Base-by-base conservation (phyloP, 441 rosid genomes). In the Raphanus hybrid region DNA sequence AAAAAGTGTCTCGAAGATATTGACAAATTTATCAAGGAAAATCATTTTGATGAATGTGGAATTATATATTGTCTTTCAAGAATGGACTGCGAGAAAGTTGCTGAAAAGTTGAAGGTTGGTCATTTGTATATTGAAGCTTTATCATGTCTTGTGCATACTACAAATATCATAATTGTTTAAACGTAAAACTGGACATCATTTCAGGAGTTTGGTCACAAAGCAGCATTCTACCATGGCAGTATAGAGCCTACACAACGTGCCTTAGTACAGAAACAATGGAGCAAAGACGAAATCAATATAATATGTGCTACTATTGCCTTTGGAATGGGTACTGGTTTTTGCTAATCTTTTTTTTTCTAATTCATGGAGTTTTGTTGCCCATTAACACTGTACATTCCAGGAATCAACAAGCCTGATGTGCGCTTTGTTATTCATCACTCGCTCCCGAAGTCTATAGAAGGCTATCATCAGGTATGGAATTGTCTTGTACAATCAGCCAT, bases 401-500 rank as follows among this genome's bases (percentile, higher is more conserved):
- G 99, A 79, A 96, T 96, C 78, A 96, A 96, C 81, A 92, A 93
- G 77, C 98, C 98, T 29, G 97, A 93, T 79, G 98, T 92, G n/a
- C 94, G 98, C 73, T 93, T 92, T 83, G 97, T 93, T 71, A 90
- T 93, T 86, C 98, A 93, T 82, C 98, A 93, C 80, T 93, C 98
- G 61, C 93, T 93, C 14, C 98, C 98, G 61, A 93, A 93, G 81
- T 93, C 98, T 48, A 90, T 93, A 69, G 98, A 93, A 87, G 98
- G 97, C 78, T 93, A 93, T 34, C 97, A 93, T 85, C 97, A 96
- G 96, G 99, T 96, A 80, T 54, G 59, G 3, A 16, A 54, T 55
- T 60, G 39, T 35, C 59, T 67, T 54, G 10, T 15, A 5, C 10
- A 54, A 6, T 6, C 59, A 54, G 23, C 9, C 59, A 54, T 54